phyloP scores from a whole-genome alignment of 1,284 basidiomycete species.

The Rugosomyces carneus region DNA sequence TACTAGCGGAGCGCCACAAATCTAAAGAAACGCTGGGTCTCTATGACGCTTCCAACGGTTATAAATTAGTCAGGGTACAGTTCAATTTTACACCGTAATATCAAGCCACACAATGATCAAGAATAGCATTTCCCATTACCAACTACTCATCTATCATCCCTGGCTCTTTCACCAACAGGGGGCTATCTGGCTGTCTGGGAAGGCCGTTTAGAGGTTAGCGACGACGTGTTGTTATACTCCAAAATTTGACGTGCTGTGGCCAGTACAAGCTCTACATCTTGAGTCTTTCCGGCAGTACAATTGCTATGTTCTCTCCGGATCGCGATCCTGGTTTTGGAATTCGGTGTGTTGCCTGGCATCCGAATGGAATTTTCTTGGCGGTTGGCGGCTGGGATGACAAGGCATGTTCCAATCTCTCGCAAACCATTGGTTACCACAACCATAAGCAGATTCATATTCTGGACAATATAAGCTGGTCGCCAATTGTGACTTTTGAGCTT shows the following conservation, averaged over 20 bases:
- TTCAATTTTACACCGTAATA: conserved; percentile 1
- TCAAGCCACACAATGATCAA: conserved; percentile 11
- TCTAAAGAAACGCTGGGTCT: conserved; percentile 81
- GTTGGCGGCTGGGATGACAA: conserved; percentile 84
- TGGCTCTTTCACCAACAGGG: conserved; percentile 80
- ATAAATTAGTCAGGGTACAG: conserved; percentile 69
- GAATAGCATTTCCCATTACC: conserved; percentile 74
- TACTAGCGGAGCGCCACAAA: conserved; percentile 78
- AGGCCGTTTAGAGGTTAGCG: conserved; percentile 64
- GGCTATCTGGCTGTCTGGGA: conserved; percentile 82
- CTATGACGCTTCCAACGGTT: conserved; percentile 68
- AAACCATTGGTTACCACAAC: neutral
- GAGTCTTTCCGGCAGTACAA: conserved; percentile 64
- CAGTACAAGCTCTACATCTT: conserved; percentile 81
- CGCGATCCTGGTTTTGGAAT: conserved; percentile 80
- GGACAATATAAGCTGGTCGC: conserved; percentile 74
- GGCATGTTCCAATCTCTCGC: conserved; percentile 30
- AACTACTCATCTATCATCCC: conserved; percentile 65
- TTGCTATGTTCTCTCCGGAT: conserved; percentile 63
- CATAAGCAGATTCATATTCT: conserved; percentile 62
- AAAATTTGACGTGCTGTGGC: neutral
- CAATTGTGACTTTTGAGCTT: conserved; percentile 59
- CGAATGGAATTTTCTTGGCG: conserved; percentile 71
- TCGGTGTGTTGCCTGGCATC: conserved; percentile 74
- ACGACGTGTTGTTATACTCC: neutral